Percentiles rank a stretch among this genome's conserved stretches.
phyloP scores from a whole-genome alignment of 2,329 filamentous ascomycete species.

The Parastagonospora avenae region DNA sequence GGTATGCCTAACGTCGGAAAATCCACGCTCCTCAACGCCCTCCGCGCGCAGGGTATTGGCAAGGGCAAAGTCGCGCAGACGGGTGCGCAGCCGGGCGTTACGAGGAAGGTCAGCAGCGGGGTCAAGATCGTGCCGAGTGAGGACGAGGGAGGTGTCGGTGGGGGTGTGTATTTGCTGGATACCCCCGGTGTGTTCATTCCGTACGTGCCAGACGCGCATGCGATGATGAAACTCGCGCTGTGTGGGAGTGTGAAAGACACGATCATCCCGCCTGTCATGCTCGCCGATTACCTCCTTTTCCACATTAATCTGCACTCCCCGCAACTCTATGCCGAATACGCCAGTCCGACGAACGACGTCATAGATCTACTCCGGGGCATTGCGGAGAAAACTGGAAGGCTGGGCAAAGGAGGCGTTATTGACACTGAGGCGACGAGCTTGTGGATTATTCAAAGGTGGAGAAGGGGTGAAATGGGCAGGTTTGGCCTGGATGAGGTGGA shows the following conservation, averaged over 20 bases:
- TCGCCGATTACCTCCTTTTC: slow-evolving; percentile 91
- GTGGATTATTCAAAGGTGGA: slow-evolving; percentile 82
- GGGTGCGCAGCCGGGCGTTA: slow-evolving; percentile 87
- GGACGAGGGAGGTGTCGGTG: slow-evolving; percentile 50
- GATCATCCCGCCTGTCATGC: slow-evolving; percentile 74
- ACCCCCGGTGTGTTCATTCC: slow-evolving; percentile 96
- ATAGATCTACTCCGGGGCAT: slow-evolving; percentile 71
- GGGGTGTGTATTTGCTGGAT: slow-evolving; percentile 82
- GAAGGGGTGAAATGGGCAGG: slow-evolving; percentile 73
- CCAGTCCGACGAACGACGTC: slow-evolving; percentile 85
- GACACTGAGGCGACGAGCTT: slow-evolving; percentile 75
- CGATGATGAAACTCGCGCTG: slow-evolving; percentile 94
- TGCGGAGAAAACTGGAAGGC: slow-evolving; percentile 74
- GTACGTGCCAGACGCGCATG: slow-evolving; percentile 80
- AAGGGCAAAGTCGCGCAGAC: slow-evolving; percentile 77
- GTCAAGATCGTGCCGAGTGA: slow-evolving; percentile 74
- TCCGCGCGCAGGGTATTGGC: slow-evolving; percentile 72
- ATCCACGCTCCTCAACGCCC: slow-evolving; percentile 87
- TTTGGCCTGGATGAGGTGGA: slow-evolving; percentile 81
- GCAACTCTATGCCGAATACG: slow-evolving; percentile 67
- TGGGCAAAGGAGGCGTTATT: slow-evolving; percentile 73
- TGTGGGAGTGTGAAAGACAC: slow-evolving; percentile 91
- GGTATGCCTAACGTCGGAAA: slow-evolving; percentile 99
- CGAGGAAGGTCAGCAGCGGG: slow-evolving; percentile 78
- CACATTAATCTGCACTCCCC: slow-evolving; percentile 74